Evolutionary conservation across 306 rosid species (phyloP), one percentile per base, ranked within the genome.

Genomic region (Trifolium fragiferum): DNA sequence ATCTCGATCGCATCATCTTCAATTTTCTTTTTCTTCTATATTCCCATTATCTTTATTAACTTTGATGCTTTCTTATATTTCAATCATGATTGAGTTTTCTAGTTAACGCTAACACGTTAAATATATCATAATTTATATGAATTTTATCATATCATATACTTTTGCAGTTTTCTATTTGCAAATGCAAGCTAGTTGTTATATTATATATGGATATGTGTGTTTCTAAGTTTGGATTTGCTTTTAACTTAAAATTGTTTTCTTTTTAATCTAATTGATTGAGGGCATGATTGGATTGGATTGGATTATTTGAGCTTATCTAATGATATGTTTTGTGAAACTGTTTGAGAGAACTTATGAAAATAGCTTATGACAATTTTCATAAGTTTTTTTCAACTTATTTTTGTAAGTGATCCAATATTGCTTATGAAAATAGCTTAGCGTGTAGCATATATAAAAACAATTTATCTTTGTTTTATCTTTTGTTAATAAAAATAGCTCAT

Each of bases 1-100:
- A 57, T 68, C 40, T 77, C 62, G 23, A 32, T 67, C 35, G 68
- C 60, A 6, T 7, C 1, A 13, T 70, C 71, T 27, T 18, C 27
- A 30, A 32, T 69, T 60, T 75, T 23, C 1, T 47, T 47, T 47
- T 5, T 10, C 8, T 32, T 32, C 35, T 10, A 9, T n/a, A 55
- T 71, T 38, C 23, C 49, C 67, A 20, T 10, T 53, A 25, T 74
- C 27, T 18, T 4, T n/a, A 13, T 58, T 44, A 23, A 61, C 44
- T 74, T 61, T 54, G 20, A 33, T 44, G 54, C 59, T 64, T 44
- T 66, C 10, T 51, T 8, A 41, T 4, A 16, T 62, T 11, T 19
- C 27, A 30, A 30, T 64, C 44, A 13, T 66, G 63, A 33, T 25
- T 33, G 53, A 66, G 32, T 12, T 64, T 21, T 19, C 19, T 57